A percentile compares a stretch with the other conserved stretches of the same genome.
These are phyloP conservation scores for Achaetomium macrosporum DNA, from an alignment of 2,329 filamentous ascomycete genomes.

Conservation along the genomic window DNA sequence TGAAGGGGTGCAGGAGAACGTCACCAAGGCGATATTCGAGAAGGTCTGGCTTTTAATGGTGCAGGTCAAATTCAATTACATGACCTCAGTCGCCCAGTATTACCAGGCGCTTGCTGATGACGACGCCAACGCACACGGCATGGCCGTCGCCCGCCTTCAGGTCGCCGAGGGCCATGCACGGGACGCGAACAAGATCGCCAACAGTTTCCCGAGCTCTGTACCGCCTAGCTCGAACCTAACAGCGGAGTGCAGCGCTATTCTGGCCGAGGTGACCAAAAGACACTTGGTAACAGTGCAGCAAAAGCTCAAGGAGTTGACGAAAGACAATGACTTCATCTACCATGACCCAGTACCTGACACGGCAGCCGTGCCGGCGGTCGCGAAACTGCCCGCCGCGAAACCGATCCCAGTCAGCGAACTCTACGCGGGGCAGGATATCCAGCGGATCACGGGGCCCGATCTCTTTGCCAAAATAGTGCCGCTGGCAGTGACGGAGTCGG, in stretches of 20 bases:
- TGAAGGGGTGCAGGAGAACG: constrained; percentile 89
- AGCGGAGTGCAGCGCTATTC: constrained; percentile 66
- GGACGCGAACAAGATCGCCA: constrained; percentile 71
- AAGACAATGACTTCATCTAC: constrained; percentile 98
- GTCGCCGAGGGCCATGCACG: constrained; percentile 72
- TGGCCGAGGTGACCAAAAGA: constrained; percentile 78
- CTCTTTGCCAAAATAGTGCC: constrained; percentile 96
- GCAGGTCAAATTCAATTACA: constrained; percentile 76
- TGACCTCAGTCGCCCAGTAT: constrained; percentile 84
- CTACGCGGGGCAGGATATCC: constrained; percentile 95
- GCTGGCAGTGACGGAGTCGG: constrained; percentile 91
- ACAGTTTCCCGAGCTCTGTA: constrained; percentile 72
- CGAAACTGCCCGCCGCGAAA: constrained; percentile 91
- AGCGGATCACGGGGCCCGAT: constrained; percentile 92
- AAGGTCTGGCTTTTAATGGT: constrained; percentile 84
- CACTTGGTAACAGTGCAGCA: constrained; percentile 77
- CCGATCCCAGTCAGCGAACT: constrained; percentile 95
- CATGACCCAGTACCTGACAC: constrained; percentile 87
- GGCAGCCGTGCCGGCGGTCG: constrained; percentile 71
- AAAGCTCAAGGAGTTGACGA: constrained; percentile 67
- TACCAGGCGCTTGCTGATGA: constrained; percentile 90
- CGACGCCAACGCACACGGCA: constrained; percentile 79
- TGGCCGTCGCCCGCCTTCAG: constrained; percentile 76
- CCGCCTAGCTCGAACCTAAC: constrained; percentile 77
- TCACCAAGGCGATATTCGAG: constrained; percentile 85